Evolutionary conservation across 768 basidiomycete species (phyloP).

Genomic region (Naematelia encephala): DNA sequence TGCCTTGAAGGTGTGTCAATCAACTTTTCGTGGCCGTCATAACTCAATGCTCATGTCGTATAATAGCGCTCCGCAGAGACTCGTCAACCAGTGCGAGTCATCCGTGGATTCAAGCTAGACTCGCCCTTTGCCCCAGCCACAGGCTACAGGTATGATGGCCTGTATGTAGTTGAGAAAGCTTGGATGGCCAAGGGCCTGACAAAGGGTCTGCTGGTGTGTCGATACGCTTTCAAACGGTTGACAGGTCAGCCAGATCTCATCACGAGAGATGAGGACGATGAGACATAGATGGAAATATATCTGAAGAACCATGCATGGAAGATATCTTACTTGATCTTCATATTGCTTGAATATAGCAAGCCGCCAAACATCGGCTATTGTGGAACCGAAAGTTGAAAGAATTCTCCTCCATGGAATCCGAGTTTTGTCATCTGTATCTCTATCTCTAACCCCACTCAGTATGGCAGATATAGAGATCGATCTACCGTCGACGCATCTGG

Average conservation of each 20-base stretch:
- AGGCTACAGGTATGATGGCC: constrained; percentile 88
- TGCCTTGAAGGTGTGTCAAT: constrained; percentile 59
- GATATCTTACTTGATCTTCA: too few species aligned
- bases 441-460: neutral
- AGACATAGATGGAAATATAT: neutral
- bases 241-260: constrained; percentile 22
- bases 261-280: constrained; percentile 12
- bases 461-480: neutral
- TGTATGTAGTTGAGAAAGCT: constrained; percentile 63
- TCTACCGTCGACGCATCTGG: neutral
- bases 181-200: constrained; percentile 70
- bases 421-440: neutral
- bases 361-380: neutral
- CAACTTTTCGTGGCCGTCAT: neutral
- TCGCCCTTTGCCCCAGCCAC: constrained; percentile 73
- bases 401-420: too few species aligned
- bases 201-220: constrained; percentile 74
- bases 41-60: neutral
- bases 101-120: constrained; percentile 73
- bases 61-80: constrained; percentile 72
- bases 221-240: constrained; percentile 62
- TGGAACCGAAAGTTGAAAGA: neutral
- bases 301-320: too few species aligned
- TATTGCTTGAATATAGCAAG: too few species aligned
- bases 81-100: constrained; percentile 76